Conservation (phyloP, 352 stramenopile species). For the Globisporangium perplexum region DNA sequence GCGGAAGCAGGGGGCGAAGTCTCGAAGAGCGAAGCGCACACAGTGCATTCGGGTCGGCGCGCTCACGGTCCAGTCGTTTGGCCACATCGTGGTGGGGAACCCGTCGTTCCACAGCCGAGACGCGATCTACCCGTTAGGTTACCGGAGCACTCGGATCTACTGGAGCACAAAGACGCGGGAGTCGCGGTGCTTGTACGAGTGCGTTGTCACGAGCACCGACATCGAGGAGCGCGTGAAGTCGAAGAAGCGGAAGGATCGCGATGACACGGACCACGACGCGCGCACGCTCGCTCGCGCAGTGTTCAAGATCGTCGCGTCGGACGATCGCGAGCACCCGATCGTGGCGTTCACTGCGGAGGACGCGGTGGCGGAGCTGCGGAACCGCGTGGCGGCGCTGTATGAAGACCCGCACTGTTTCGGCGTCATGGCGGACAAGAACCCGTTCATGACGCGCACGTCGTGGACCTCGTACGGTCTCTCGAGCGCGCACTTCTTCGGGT, state of each 20-base stretch:
- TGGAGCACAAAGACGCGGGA: conserved; percentile 73
- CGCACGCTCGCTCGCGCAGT: conserved; percentile 27
- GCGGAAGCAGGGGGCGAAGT: conserved; percentile 56
- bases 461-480: conserved; percentile 79
- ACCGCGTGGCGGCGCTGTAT: conserved; percentile 66
- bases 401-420: conserved; percentile 47
- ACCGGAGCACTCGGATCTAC: conserved; percentile 90
- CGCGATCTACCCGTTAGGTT: conserved; percentile 87
- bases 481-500: conserved; percentile 81
- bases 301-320: conserved; percentile 76
- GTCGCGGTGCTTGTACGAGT: conserved; percentile 87
- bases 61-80: conserved; percentile 77
- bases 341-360: conserved; percentile 56
- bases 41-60: conserved; percentile 70
- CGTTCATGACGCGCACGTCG: conserved; percentile 66
- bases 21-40: conserved; percentile 36
- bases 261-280: neutral
- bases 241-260: conserved; percentile 2
- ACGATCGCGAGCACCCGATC: conserved; percentile 62
- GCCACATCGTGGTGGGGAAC: conserved; percentile 71
- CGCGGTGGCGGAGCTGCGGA: conserved; percentile 66
- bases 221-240: conserved; percentile 40
- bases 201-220: conserved; percentile 79
- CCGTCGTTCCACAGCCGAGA: conserved; percentile 84
- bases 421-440: conserved; percentile 35